phyloP scores from a whole-genome alignment of 108 stramenopile species.

The Fistulifera pelliculosa region DNA sequence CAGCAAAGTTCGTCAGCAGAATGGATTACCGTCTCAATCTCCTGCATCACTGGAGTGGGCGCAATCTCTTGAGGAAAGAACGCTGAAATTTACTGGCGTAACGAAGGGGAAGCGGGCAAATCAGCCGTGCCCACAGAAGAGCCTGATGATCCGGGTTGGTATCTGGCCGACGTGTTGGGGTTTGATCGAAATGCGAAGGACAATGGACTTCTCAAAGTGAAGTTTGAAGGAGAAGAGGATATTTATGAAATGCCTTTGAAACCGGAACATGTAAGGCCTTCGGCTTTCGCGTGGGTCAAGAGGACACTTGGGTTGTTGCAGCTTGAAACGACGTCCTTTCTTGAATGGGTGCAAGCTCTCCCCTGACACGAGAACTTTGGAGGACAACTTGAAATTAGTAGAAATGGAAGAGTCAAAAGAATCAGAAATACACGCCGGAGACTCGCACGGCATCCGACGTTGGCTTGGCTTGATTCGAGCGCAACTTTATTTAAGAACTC shows the following conservation, averaged over 20 bases:
- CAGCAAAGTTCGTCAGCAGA: too few species aligned
- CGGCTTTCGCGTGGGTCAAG: conserved; percentile 55
- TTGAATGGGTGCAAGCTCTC: conserved; percentile 10
- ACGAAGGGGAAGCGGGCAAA: too few species aligned
- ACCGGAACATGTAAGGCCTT: conserved; percentile 52
- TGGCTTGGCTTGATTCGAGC: conserved; percentile 18
- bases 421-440: conserved; percentile 1
- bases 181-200: not conserved
- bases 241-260: conserved; percentile 50
- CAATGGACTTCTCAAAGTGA: conserved; percentile 31
- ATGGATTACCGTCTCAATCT: too few species aligned
- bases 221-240: conserved; percentile 54
- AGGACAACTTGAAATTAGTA: conserved; percentile 27
- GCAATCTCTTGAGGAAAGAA: not conserved
- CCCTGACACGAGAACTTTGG: conserved; percentile 38
- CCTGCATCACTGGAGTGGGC: too few species aligned
- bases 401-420: conserved; percentile 8
- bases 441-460: conserved; percentile 7
- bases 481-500: conserved; percentile 49
- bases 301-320: conserved; percentile 43
- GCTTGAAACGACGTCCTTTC: conserved; percentile 2
- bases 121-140: too few species aligned
- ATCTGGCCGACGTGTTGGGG: too few species aligned
- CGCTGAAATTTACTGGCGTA: too few species aligned
- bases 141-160: too few species aligned